phyloP scores from a whole-genome alignment of 306 rosid species.

The Boehmeria nivea region DNA sequence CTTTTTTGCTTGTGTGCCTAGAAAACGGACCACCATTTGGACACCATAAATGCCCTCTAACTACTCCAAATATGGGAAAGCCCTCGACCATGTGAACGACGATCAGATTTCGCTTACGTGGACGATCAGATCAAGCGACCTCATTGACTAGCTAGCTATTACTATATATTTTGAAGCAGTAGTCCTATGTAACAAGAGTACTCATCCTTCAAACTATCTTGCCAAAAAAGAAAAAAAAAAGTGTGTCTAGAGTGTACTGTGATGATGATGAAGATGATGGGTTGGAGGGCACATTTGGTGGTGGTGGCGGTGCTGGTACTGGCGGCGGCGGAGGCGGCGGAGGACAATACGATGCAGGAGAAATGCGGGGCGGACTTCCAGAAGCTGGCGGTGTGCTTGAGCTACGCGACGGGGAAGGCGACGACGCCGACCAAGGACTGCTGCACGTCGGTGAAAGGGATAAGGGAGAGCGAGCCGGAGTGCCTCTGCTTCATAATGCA shows the following conservation, averaged over 20 bases:
- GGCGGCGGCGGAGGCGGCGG: background rate
- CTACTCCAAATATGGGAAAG: too few species aligned
- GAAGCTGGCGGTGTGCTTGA: conserved; percentile 51
- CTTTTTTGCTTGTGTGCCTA: too few species aligned
- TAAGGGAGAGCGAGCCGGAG: conserved; percentile 51
- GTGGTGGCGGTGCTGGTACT: background rate
- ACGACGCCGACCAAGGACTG: conserved; percentile 51
- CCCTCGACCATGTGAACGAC: too few species aligned
- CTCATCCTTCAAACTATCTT: too few species aligned
- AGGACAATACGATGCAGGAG: background rate
- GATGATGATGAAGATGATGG: background rate
- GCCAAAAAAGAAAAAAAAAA: background rate
- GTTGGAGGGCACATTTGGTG: background rate
- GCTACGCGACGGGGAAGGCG: conserved; percentile 50
- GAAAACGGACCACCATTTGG: too few species aligned
- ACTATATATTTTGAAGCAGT: too few species aligned
- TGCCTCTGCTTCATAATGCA: conserved; percentile 71
- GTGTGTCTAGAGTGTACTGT: background rate
- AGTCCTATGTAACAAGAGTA: too few species aligned
- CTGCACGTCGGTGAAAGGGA: conserved; percentile 38
- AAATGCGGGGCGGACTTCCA: conserved; percentile 37
- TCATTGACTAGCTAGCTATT: too few species aligned
- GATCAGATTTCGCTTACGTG: too few species aligned
- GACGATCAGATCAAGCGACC: too few species aligned
- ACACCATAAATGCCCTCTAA: background rate